phyloP scores from a whole-genome alignment of 495 filamentous ascomycete genomes.

The Recurvomyces mirabilis region DNA sequence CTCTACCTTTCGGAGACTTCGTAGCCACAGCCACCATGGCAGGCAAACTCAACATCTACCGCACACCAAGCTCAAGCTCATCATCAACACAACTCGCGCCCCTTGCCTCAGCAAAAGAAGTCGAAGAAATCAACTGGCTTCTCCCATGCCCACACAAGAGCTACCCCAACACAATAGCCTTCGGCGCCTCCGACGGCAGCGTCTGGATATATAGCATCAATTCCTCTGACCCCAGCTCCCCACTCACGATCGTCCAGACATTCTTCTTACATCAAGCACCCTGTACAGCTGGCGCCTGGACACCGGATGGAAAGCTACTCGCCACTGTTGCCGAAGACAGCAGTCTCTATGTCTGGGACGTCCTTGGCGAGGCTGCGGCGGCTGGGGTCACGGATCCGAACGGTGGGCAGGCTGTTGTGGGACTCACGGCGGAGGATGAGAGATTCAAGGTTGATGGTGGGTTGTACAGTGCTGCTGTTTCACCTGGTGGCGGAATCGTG shows the following conservation, averaged over 20 bases:
- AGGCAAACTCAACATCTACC: slow-evolving; percentile 41
- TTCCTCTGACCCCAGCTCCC: slow-evolving; percentile 43
- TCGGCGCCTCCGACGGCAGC: slow-evolving; percentile 84
- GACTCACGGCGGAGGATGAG: slow-evolving; percentile 71
- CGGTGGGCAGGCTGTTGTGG: slow-evolving; percentile 57
- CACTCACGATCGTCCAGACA: slow-evolving; percentile 70
- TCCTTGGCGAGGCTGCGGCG: slow-evolving; percentile 71
- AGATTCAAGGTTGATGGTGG: slow-evolving; percentile 87
- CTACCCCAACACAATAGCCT: slow-evolving; percentile 70
- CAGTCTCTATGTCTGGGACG: slow-evolving; percentile 85
- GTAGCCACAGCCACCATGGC: slow-evolving; percentile 80
- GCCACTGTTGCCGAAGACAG: slow-evolving; percentile 84
- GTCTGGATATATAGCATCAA: slow-evolving; percentile 92
- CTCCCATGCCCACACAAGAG: slow-evolving; percentile 56
- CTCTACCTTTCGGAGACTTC: slow-evolving; percentile 70
- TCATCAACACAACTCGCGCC: slow-evolving; percentile 7
- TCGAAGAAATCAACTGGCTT: slow-evolving; percentile 92
- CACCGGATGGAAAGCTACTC: slow-evolving; percentile 74
- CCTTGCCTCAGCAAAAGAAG: slow-evolving; percentile 59
- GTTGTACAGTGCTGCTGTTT: slow-evolving; percentile 71
- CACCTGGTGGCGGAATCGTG: slow-evolving; percentile 63
- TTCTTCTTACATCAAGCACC: slow-evolving; percentile 82
- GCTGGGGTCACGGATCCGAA: slow-evolving; percentile 57
- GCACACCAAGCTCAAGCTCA: slow-evolving; percentile 14
- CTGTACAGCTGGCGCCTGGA: slow-evolving; percentile 87